A percentile compares a stretch with the other conserved stretches of the same genome.
Evolutionary conservation across 2,329 filamentous ascomycete species (phyloP).

Genomic region (Aspergillus oerlinghausenensis): DNA sequence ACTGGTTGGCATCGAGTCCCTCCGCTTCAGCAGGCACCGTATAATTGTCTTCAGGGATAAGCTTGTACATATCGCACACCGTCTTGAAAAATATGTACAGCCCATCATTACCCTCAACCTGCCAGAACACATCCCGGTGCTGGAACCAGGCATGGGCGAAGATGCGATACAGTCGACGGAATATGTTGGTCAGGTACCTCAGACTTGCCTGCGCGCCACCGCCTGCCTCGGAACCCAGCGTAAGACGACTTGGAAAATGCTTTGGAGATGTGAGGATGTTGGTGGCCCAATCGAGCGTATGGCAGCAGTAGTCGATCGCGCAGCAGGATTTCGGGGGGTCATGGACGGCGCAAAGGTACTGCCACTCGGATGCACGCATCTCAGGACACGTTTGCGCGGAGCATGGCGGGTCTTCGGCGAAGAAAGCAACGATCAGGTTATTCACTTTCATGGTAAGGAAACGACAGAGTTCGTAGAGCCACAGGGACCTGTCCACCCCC

Average conservation of each 20-base stretch:
- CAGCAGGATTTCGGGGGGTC: constrained; percentile 95
- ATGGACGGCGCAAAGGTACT: constrained; percentile 96
- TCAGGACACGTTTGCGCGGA: constrained; percentile 87
- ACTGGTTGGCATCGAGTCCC: constrained; percentile 58
- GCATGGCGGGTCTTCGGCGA: constrained; percentile 85
- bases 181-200: constrained; percentile 84
- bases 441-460: constrained; percentile 96
- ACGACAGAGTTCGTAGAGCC: constrained; percentile 96
- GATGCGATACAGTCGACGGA: constrained; percentile 88
- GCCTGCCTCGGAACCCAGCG: constrained; percentile 47
- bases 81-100: constrained; percentile 96
- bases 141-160: constrained; percentile 99
- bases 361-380: constrained; percentile 98
- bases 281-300: constrained; percentile 96
- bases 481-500: constrained; percentile 78
- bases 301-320: constrained; percentile 98
- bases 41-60: constrained; percentile 91
- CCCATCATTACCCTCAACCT: constrained; percentile 83
- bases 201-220: constrained; percentile 42
- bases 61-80: constrained; percentile 84
- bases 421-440: constrained; percentile 83
- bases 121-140: constrained; percentile 92
- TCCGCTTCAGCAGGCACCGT: constrained; percentile 92
- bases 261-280: constrained; percentile 92
- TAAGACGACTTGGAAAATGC: constrained; percentile 84